phyloP scores from a whole-genome alignment of 2,329 filamentous ascomycete species.

The Penicillium sp. region DNA sequence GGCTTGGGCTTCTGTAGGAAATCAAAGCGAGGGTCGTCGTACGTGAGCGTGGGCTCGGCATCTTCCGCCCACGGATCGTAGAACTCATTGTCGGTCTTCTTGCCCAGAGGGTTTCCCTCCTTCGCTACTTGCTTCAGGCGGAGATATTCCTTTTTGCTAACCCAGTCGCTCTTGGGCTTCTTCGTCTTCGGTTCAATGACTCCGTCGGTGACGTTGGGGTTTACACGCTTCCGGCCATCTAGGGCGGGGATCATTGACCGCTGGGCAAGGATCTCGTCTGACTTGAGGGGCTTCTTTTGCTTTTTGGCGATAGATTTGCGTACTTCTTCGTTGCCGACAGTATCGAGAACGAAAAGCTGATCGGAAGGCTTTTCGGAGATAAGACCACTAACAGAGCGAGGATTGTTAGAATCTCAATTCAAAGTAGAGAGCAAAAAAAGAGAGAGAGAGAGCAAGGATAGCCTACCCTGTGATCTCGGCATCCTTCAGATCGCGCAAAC shows the following conservation, averaged over 20 bases:
- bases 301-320: slow-evolving; percentile 63
- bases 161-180: slow-evolving; percentile 71
- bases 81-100: slow-evolving; percentile 55
- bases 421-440: neutral
- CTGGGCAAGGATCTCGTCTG: slow-evolving; percentile 84
- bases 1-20: slow-evolving; percentile 67
- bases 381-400: slow-evolving; percentile 63
- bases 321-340: slow-evolving; percentile 65
- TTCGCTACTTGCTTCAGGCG: slow-evolving; percentile 77
- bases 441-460: neutral
- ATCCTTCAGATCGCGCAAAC: slow-evolving; percentile 78
- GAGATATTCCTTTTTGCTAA: slow-evolving; percentile 79
- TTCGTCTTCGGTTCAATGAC: slow-evolving; percentile 67
- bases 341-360: slow-evolving; percentile 83
- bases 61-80: slow-evolving; percentile 76
- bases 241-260: slow-evolving; percentile 81
- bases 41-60: slow-evolving; percentile 41
- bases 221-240: slow-evolving; percentile 71
- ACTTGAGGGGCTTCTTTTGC: slow-evolving; percentile 82
- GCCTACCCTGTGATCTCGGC: slow-evolving; percentile 83
- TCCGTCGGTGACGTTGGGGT: slow-evolving; percentile 69
- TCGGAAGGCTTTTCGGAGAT: slow-evolving; percentile 77
- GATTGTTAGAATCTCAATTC: slow-evolving; percentile 13
- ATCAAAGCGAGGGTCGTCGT: slow-evolving; percentile 55
- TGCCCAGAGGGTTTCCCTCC: slow-evolving; percentile 51